A percentile compares a stretch with the other conserved stretches of the same genome.
Conservation (phyloP, 2,329 filamentous ascomycete species). For the Claviceps pazoutovae region DNA sequence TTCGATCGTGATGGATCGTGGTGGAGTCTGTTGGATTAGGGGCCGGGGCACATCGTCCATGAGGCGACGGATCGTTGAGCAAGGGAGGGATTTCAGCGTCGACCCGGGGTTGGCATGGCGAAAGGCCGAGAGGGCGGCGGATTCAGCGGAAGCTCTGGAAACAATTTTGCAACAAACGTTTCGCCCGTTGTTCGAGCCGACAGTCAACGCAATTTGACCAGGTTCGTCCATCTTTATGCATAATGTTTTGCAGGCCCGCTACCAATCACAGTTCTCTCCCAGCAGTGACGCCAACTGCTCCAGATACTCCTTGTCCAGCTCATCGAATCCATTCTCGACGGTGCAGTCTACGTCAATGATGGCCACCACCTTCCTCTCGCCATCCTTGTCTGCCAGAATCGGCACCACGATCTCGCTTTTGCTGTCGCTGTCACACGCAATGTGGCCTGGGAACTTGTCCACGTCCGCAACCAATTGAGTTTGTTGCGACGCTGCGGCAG, state of each 20-base stretch:
- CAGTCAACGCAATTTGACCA: background rate
- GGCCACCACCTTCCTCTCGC: constrained; percentile 40
- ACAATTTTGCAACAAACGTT: background rate
- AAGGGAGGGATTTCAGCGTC: background rate
- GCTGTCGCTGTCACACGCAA: constrained; percentile 65
- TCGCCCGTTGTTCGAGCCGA: background rate
- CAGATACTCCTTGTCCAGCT: constrained; percentile 49
- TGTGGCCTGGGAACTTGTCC: constrained; percentile 62
- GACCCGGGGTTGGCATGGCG: background rate
- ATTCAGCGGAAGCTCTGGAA: background rate
- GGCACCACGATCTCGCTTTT: constrained; percentile 75
- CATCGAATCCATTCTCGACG: constrained; percentile 50
- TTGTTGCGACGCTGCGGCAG: constrained; percentile 42
- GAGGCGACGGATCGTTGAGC: background rate
- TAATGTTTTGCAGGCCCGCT: background rate
- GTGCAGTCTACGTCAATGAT: constrained; percentile 75
- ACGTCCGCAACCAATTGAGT: constrained; percentile 62
- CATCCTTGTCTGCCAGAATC: constrained; percentile 30
- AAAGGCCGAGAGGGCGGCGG: no score
- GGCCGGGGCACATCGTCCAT: background rate
- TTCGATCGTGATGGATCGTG: background rate
- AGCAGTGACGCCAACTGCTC: constrained; percentile 52
- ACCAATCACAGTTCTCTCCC: constrained; percentile 52
- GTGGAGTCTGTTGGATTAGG: background rate
- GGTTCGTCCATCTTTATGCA: background rate